Evolutionary conservation across 2,329 filamentous ascomycete species (phyloP), one percentile per base, ranked within the genome.

Genomic region (Berkeleyomyces rouxiae): DNA sequence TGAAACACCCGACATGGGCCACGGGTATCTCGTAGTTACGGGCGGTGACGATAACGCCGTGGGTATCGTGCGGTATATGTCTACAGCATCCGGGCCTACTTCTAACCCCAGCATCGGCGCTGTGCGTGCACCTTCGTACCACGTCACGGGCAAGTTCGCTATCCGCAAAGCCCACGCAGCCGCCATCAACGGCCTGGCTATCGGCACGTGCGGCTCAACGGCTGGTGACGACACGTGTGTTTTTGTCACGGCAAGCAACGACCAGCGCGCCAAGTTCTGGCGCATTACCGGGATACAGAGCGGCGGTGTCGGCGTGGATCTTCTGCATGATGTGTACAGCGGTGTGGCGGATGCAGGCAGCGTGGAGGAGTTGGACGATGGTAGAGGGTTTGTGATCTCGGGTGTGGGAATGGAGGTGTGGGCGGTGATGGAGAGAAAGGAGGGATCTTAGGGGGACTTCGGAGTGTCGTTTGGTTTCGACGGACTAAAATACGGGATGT

Each of bases 41-140:
- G 90, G 88, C 36, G 90, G 93, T 31, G 93, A 99, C 68, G 93
- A 97, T 72, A 93, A 93, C 66, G 86, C 86, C 3, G 72, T 97
- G 0, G 85, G 81, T 0, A 53, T 65, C 7, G 63, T 66, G n/a
- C 59, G 39, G 60, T 65, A 36, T 11, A 37, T 63, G 10, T 39
- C 67, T 5, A 43, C 62, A 31, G 11, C 13, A 7, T 37, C 43
- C 31, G 51, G 51, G n/a, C 60, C 33, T 13, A 37, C 49, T 23
- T n/a, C 60, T 10, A 57, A 55, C 31, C 31, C 4, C 11, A 47
- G 60, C 10, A 59, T 60, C 10, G 46, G 53, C 7, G 60, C 46
- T 49, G 83, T 85, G 0, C 86, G 87, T 0, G 85, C 87, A 7
- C 49, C 49, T 23, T 31, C 60, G 4, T 62, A 65, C 43, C 31